These are phyloP conservation scores for Sextonia rubra DNA, from an alignment of 164 flowering plant species.

Conservation along the genomic window DNA sequence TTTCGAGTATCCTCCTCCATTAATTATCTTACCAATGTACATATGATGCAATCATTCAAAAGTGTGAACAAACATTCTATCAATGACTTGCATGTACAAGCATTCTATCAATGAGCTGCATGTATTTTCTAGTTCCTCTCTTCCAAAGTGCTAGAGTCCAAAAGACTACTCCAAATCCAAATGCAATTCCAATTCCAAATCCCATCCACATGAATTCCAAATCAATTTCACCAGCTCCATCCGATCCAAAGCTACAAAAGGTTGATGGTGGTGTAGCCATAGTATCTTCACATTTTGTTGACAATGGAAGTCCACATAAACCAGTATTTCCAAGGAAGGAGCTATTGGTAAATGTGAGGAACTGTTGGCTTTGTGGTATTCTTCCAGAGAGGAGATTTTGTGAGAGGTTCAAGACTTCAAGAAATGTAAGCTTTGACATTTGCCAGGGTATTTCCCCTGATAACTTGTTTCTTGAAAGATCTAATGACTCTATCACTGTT, in stretches of 20 bases:
- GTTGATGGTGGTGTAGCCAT: neutral
- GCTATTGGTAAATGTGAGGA: neutral
- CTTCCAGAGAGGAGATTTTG: neutral
- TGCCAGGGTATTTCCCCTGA: neutral
- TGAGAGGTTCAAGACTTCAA: slow-evolving; percentile 8
- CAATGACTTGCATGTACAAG: neutral
- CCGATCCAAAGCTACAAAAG: neutral
- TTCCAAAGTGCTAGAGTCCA: neutral
- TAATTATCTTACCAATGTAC: no score
- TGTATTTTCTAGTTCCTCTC: neutral
- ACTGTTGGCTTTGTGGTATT: slow-evolving; percentile 9
- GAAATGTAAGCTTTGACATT: neutral
- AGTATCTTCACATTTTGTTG: neutral
- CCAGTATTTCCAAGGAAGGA: slow-evolving; percentile 3
- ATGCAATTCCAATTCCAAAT: neutral
- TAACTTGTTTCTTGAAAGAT: neutral
- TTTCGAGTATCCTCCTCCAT: no score
- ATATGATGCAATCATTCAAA: no score
- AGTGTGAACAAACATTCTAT: neutral
- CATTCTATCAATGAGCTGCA: neutral
- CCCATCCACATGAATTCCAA: neutral
- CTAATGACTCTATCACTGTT: neutral
- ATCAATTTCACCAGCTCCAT: neutral
- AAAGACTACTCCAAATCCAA: neutral
- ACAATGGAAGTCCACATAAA: slow-evolving; percentile 4